Conservation (phyloP, 331 rosid species). For the Malus hybrid region DNA sequence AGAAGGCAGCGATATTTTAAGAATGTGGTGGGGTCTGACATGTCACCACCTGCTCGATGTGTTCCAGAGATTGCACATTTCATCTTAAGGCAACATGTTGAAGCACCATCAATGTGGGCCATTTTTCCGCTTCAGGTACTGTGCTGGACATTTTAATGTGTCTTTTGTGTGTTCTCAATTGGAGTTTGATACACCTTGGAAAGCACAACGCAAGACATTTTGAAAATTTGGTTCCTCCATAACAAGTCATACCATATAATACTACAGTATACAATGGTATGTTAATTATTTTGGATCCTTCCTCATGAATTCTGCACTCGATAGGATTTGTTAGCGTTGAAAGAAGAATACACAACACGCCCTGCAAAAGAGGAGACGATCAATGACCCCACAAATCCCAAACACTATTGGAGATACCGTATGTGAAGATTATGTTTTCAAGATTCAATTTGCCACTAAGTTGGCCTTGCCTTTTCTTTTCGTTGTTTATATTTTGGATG, state of each 20-base stretch:
- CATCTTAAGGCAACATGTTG: conserved; percentile 65
- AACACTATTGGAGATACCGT: conserved; percentile 99
- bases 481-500: not conserved
- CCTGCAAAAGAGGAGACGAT: conserved; percentile 89
- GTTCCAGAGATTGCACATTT: conserved; percentile 70
- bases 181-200: not conserved
- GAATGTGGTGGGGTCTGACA: conserved; percentile 54
- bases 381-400: conserved; percentile 97
- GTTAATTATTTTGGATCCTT: not conserved
- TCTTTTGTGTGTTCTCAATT: not conserved
- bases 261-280: not conserved
- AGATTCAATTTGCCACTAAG: not conserved
- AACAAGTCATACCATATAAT: not conserved
- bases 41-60: conserved; percentile 61
- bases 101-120: conserved; percentile 99
- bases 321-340: conserved; percentile 83
- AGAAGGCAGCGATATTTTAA: conserved; percentile 68
- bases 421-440: conserved; percentile 23
- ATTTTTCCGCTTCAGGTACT: conserved; percentile 97
- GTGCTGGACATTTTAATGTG: not conserved
- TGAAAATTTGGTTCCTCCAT: not conserved
- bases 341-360: conserved; percentile 73
- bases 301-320: conserved; percentile 1
- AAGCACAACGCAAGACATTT: not conserved
- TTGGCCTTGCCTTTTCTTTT: not conserved